Base-by-base conservation (phyloP, 2,329 filamentous ascomycete species). In the Leptographium flavum region DNA sequence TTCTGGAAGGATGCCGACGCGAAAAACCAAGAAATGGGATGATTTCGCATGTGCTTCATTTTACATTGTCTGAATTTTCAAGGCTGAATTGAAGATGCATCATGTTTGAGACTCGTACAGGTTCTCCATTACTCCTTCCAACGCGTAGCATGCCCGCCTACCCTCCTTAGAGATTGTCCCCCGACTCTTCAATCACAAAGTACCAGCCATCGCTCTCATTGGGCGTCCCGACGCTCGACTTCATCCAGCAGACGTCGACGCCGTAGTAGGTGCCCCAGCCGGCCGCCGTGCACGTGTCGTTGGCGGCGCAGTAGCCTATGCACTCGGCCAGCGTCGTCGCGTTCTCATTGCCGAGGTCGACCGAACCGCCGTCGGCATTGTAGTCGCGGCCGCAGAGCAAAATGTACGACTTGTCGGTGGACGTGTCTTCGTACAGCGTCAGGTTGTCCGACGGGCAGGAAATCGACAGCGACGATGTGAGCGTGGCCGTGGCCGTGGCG, bases 301-400 rank as follows among this genome's bases (percentile, higher is more conserved):
- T 51, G 3, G 13, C 22, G 6, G 58, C 56, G 42, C 63, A 65
- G 2, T 43, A 42, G 19, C 54, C 53, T 17, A 64, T 53, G 46
- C 63, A 65, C 8, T 55, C 56, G 38, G 55, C 55, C n/a, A 63
- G 50, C 2, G 51, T 56, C 17, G 47, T 50, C 4, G 54, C 51
- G 23, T 50, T 47, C 38, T 50, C 13, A 39, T 54, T 51, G 31
- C 42, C 51, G 25, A 63, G 49, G 38, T 64, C 62, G 7, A 42
- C 43, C 2, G 57, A 55, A 6, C 60, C 61, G 23, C 49, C 47
- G 15, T 43, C 39, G 30, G 49, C 52, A 50, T 57, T 58, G 54
- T 63, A 64, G 50, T 64, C 61, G 25, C 57, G 46, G 17, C 59
- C 57, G 49, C 62, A 65, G 9, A 63, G 48, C 7, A 64, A 47